Conservation (phyloP, 164 flowering plant genomes). For the Paratinospora sagittata region DNA sequence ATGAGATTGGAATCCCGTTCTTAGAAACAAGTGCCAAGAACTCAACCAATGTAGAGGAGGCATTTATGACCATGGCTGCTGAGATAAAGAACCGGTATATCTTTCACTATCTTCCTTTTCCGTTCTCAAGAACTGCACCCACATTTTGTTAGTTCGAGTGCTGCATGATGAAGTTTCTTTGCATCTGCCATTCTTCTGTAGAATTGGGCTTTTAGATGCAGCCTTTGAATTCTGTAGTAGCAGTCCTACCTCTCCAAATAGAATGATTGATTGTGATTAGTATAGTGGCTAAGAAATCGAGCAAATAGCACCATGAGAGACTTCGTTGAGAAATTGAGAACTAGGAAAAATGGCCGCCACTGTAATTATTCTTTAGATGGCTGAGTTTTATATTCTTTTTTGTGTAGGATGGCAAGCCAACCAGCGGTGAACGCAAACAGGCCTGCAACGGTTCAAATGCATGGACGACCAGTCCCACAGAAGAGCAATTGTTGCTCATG, state of each 20-base stretch:
- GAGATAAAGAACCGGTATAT: constrained; percentile 32
- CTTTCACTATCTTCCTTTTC: not conserved
- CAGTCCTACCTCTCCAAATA: not conserved
- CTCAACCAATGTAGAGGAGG: constrained; percentile 34
- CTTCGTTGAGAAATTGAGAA: too few species aligned
- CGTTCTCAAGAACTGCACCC: not conserved
- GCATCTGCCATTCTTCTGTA: not conserved
- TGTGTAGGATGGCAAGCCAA: constrained; percentile 37
- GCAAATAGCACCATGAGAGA: too few species aligned
- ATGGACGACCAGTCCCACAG: constrained; percentile 30
- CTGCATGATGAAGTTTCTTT: not conserved
- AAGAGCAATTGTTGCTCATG: constrained; percentile 31
- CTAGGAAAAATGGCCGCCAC: too few species aligned
- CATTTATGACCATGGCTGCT: constrained; percentile 37
- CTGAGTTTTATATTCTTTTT: not conserved
- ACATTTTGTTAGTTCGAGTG: not conserved
- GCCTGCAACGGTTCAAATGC: constrained; percentile 35
- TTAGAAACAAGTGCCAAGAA: constrained; percentile 36
- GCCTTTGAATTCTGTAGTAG: not conserved
- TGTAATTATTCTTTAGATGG: not conserved
- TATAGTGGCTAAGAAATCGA: too few species aligned
- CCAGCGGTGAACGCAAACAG: constrained; percentile 25
- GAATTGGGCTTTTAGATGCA: not conserved
- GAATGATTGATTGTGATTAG: too few species aligned
- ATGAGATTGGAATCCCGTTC: constrained; percentile 35